Evolutionary conservation across 2,329 filamentous ascomycete species (phyloP).

Genomic region (Lachnellula willkommii): DNA sequence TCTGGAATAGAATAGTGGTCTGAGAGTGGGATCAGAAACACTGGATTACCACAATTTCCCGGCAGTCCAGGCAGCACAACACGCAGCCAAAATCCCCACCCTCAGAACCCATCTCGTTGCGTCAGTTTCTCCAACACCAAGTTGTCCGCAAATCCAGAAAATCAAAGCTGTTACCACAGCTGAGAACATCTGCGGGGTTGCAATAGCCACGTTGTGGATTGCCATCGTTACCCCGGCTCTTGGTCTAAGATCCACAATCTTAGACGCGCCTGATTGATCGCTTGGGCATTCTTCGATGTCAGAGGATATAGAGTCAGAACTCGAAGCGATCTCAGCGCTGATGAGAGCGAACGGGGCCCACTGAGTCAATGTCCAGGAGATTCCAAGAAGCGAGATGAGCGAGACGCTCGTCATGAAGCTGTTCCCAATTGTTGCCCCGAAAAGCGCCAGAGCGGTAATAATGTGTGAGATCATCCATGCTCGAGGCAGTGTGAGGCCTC

Average conservation of each 20-base stretch:
- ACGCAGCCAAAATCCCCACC: constrained; percentile 3
- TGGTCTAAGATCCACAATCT: constrained; percentile 2
- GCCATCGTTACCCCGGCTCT: constrained; percentile 5
- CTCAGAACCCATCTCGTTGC: constrained; percentile 7
- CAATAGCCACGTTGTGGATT: constrained; percentile 16
- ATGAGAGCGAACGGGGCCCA: constrained; percentile 31
- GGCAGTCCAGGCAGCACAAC: constrained; percentile 1
- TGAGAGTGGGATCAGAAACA: no score
- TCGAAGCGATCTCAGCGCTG: constrained; percentile 19
- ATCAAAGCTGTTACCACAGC: constrained; percentile 6
- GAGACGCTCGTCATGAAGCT: constrained; percentile 4
- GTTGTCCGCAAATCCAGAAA: background rate
- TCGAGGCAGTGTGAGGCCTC: background rate
- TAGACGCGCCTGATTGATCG: no score
- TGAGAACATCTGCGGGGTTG: constrained; percentile 11
- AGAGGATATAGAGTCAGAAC: background rate
- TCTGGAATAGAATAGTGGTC: no score
- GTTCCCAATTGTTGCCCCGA: constrained; percentile 12
- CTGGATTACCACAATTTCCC: background rate
- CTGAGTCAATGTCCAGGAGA: constrained; percentile 30
- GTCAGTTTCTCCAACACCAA: background rate
- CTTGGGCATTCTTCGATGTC: background rate
- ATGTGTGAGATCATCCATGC: constrained; percentile 17
- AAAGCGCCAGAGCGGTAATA: constrained; percentile 13
- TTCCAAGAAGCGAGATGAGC: constrained; percentile 18